phyloP scores from a whole-genome alignment of 176 grass and related monocot genomes.

The Triticum urartu region DNA sequence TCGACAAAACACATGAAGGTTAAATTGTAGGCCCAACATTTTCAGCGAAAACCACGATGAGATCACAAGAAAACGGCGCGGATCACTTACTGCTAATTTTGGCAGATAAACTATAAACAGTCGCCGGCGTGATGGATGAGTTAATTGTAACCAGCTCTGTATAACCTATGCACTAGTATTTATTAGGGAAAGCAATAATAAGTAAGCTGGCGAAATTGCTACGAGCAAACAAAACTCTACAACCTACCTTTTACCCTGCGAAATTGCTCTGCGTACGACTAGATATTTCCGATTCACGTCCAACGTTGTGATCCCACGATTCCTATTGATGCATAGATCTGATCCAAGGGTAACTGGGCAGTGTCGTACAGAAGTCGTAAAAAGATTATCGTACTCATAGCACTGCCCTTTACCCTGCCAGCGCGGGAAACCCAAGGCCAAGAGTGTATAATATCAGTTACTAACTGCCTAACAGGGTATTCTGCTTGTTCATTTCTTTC shows the following conservation, averaged over 20 bases:
- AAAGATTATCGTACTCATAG: no score
- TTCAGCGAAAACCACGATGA: neutral
- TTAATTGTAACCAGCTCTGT: neutral
- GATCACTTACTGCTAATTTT: neutral
- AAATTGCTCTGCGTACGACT: no score
- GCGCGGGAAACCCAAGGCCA: constrained; percentile 1
- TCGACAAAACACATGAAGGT: neutral
- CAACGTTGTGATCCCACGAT: no score
- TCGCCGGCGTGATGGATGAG: neutral
- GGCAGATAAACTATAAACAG: neutral
- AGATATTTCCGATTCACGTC: no score
- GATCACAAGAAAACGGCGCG: neutral
- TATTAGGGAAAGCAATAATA: neutral
- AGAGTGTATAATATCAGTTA: neutral
- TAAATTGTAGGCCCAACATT: neutral
- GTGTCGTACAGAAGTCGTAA: no score
- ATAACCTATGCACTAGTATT: neutral
- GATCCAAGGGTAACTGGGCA: no score
- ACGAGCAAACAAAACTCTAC: neutral
- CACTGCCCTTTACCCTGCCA: neutral
- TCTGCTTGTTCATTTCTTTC: constrained; percentile 1
- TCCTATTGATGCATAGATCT: no score
- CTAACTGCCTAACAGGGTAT: neutral
- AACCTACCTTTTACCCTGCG: neutral
- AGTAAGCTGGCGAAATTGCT: neutral